Evolutionary conservation across 2,329 filamentous ascomycete genomes (phyloP), one percentile per base, ranked within the genome.

Genomic region (Graphilbum sp.): DNA sequence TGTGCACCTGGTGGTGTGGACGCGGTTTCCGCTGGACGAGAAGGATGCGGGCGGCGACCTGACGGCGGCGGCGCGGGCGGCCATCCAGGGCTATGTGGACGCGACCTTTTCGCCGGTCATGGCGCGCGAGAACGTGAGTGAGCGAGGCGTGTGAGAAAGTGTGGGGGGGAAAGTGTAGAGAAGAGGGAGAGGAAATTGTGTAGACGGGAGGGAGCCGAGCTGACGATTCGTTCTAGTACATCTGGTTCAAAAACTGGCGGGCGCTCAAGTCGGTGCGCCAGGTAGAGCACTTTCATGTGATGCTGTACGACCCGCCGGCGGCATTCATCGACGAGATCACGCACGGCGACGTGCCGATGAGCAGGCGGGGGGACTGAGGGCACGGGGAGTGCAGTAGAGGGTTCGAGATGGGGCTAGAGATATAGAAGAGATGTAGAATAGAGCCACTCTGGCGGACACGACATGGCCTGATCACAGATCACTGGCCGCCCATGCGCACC

Each of bases 211-310:
- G n/a, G n/a, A n/a, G n/a, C n/a, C n/a, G n/a, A 12, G 13, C 23
- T 13, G 3, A 25, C 20, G n/a, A n/a, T n/a, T n/a, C n/a, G n/a
- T n/a, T 11, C 35, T 38, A 62, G 57, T 54, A 57, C 31, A 63
- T 79, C 27, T 90, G 83, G 83, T 90, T 90, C 60, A 84, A 82
- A 62, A 96, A 96, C 52, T 94, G 86, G 85, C 70, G 66, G 38
- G 72, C 69, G 15, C 61, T 95, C 47, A 94, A 94, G 62, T 90
- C 80, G 19, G 73, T 96, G 21, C 74, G 85, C 49, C 75, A 81
- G 1, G 73, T 96, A 11, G 87, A 95, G 63, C 88, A 96, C 55
- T 90, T 96, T 52, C 88, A 96, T 56, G 79, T 95, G 51, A 86
- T 95, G 85, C 63, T 95, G 38, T 81, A 78, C 54, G 67, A 83